Evolutionary conservation across 768 basidiomycete species (phyloP).

Genomic region (Tylopilus plumbeoviolaceoides): DNA sequence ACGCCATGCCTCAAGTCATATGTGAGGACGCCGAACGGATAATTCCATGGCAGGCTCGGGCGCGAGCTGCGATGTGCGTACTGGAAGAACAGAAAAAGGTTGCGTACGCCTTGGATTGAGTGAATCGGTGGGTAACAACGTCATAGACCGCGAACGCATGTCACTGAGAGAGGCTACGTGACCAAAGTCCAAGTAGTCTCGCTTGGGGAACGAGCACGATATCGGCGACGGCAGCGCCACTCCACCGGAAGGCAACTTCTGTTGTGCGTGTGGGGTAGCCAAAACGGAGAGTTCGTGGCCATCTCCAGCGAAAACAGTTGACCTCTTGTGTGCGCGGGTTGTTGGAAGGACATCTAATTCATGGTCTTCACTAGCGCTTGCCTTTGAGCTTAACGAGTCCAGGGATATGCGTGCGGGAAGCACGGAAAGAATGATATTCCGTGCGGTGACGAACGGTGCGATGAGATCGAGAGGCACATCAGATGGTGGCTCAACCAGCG

Average conservation of each 20-base stretch:
- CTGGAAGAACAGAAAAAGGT: constrained; percentile 19
- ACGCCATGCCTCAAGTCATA: not conserved
- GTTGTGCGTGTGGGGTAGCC: not conserved
- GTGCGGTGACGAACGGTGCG: constrained; percentile 17
- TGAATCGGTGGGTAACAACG: not conserved
- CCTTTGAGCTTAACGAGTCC: constrained; percentile 28
- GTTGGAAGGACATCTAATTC: constrained; percentile 22
- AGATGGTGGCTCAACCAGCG: constrained; percentile 1
- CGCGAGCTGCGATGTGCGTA: constrained; percentile 31
- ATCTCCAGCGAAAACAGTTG: not conserved
- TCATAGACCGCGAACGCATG: not conserved
- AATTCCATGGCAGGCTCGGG: constrained; percentile 33
- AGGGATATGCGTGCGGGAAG: constrained; percentile 29
- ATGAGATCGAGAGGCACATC: constrained; percentile 6
- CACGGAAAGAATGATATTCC: constrained; percentile 20
- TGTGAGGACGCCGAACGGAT: constrained; percentile 10
- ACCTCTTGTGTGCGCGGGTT: not conserved
- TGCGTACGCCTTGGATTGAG: constrained; percentile 3
- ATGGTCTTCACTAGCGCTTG: constrained; percentile 27
- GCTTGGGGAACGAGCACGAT: not conserved
- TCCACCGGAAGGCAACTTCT: not conserved
- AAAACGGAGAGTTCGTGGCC: constrained; percentile 17
- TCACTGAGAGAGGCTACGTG: not conserved
- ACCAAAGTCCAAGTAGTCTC: not conserved
- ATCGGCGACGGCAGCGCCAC: not conserved